Conservation (phyloP, 78 protist species). For the Anaeramoeba ignava region DNA sequence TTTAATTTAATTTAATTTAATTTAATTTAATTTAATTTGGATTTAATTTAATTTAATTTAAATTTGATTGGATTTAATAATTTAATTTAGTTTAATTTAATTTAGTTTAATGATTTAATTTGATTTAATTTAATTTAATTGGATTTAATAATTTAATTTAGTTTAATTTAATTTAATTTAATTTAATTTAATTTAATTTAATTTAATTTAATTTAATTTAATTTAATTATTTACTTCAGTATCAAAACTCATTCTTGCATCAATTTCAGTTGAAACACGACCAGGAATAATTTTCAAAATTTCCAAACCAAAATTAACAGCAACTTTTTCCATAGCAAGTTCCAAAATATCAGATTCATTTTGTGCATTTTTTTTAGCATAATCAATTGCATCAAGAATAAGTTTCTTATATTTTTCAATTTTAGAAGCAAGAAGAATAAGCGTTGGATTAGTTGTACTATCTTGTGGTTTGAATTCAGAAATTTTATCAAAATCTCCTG, state of each 20-base stretch:
- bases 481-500: neutral
- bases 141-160: no score
- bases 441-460: slow-evolving; percentile 92
- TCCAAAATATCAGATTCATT: slow-evolving; percentile 20
- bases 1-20: no score
- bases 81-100: no score
- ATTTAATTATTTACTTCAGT: no score
- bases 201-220: no score
- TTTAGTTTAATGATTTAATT: no score
- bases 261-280: slow-evolving; percentile 86
- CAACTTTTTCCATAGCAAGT: neutral
- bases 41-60: no score
- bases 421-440: slow-evolving; percentile 61
- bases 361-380: slow-evolving; percentile 33
- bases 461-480: slow-evolving; percentile 49
- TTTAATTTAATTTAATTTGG: no score
- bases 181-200: no score
- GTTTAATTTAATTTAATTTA: no score
- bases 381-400: slow-evolving; percentile 59
- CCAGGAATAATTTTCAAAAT: slow-evolving; percentile 89
- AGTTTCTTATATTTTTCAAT: slow-evolving; percentile 43
- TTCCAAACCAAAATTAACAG: slow-evolving; percentile 79
- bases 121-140: no score
- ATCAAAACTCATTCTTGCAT: slow-evolving; percentile 83
- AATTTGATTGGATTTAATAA: no score